phyloP scores from a whole-genome alignment of 139 green algal genomes.

The Volvox reticuliferus region DNA sequence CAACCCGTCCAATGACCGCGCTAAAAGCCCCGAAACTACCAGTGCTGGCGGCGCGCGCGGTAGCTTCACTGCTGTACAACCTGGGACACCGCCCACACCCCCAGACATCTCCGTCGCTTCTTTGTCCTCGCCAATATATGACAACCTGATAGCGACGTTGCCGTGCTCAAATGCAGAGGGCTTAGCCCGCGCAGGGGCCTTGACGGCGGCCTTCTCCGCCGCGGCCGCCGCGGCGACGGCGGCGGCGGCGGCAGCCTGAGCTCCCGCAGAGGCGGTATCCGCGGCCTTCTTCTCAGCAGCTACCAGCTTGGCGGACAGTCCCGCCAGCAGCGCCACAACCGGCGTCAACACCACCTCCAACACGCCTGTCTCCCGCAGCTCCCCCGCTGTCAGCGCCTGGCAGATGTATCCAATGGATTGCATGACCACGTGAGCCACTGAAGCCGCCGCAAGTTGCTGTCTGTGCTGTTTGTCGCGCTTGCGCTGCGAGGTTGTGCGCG shows the following conservation, averaged over 20 bases:
- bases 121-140: neutral
- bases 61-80: neutral
- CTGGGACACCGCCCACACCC: neutral
- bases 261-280: neutral
- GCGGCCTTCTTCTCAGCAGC: conserved; percentile 10
- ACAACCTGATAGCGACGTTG: neutral
- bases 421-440: neutral
- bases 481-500: neutral
- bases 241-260: neutral
- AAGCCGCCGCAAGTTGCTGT: neutral
- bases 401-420: conserved; percentile 34
- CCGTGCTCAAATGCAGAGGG: conserved; percentile 1
- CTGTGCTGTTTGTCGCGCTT: conserved; percentile 13
- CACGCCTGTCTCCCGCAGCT: neutral
- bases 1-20: neutral
- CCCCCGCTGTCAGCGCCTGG: neutral
- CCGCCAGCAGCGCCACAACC: conserved; percentile 2
- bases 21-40: neutral
- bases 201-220: neutral
- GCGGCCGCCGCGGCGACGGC: neutral
- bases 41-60: neutral
- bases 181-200: neutral
- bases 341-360: conserved; percentile 7
- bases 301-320: neutral
- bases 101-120: neutral